These are phyloP conservation scores for Pistacia integerrima DNA, from an alignment of 345 rosid species.

Conservation along the genomic window DNA sequence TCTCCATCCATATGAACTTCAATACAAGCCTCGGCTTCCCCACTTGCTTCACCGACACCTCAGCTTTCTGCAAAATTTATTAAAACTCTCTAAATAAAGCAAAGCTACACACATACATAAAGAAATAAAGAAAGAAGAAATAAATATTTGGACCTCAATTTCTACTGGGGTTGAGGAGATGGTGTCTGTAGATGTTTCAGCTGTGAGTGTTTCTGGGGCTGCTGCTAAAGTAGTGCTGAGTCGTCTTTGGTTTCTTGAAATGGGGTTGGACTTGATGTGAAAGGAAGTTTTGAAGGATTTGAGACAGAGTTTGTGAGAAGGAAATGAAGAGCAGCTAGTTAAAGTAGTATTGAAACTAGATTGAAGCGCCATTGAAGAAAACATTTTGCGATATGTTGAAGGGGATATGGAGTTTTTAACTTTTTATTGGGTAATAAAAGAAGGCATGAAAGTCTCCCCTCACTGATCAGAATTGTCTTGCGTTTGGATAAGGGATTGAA, in stretches of 20 bases:
- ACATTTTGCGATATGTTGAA: constrained; percentile 26
- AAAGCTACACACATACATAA: neutral
- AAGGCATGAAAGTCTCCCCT: constrained; percentile 2
- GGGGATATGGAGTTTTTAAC: neutral
- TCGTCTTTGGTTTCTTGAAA: constrained; percentile 37
- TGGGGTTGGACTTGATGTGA: constrained; percentile 27
- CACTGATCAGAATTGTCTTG: constrained; percentile 24
- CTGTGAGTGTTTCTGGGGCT: constrained; percentile 48
- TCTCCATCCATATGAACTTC: constrained; percentile 90
- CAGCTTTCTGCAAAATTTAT: constrained; percentile 33
- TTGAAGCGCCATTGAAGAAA: constrained; percentile 50
- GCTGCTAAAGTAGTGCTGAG: constrained; percentile 37
- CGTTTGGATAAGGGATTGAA: constrained; percentile 41
- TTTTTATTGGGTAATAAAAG: constrained; percentile 1
- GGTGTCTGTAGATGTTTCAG: constrained; percentile 30
- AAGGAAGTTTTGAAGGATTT: constrained; percentile 16
- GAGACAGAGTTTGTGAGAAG: constrained; percentile 19
- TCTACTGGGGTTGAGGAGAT: constrained; percentile 25
- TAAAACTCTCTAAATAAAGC: neutral
- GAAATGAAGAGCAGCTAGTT: constrained; percentile 25
- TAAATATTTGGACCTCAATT: constrained; percentile 30
- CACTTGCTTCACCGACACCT: constrained; percentile 42
- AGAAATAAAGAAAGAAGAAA: constrained; percentile 3
- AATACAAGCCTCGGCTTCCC: constrained; percentile 67
- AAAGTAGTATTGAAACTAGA: constrained; percentile 26